A percentile compares a stretch with the other conserved stretches of the same genome.
Evolutionary conservation across 345 rosid genomes (phyloP).

Genomic region (Mallotus nudiflorus): DNA sequence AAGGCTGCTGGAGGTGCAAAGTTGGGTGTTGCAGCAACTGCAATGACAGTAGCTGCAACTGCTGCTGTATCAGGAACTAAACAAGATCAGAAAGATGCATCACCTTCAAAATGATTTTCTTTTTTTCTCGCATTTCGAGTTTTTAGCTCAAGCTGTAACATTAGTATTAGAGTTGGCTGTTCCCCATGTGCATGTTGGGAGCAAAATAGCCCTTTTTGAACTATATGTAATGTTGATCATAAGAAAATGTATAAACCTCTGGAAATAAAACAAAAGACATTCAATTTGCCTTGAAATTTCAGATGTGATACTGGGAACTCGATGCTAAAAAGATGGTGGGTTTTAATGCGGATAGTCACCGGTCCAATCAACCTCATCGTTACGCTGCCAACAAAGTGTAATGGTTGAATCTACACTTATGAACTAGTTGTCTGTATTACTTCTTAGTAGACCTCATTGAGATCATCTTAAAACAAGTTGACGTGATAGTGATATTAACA

Average conservation of each 20-base stretch:
- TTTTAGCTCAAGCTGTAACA: background rate
- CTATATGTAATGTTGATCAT: conserved; percentile 2
- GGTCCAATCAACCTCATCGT: background rate
- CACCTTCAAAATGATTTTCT: conserved; percentile 38
- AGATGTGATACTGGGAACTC: background rate
- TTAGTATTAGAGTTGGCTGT: conserved; percentile 13
- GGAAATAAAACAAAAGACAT: conserved; percentile 21
- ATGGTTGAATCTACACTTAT: too few species aligned
- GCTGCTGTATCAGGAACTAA: conserved; percentile 68
- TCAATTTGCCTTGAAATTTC: background rate
- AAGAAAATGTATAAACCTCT: background rate
- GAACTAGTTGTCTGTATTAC: too few species aligned
- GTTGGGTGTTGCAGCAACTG: conserved; percentile 84
- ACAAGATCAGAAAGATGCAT: conserved; percentile 49
- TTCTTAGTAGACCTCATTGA: too few species aligned
- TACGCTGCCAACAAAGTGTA: too few species aligned
- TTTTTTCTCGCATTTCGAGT: too few species aligned
- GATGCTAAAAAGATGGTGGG: background rate
- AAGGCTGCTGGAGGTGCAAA: conserved; percentile 89
- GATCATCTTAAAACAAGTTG: too few species aligned
- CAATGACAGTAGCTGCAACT: conserved; percentile 77
- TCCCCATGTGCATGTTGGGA: conserved; percentile 5
- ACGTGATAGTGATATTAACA: too few species aligned
- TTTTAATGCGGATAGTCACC: background rate
- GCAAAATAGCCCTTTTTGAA: conserved; percentile 5